Evolutionary conservation across 495 filamentous ascomycete species (phyloP), one percentile per base, ranked within the genome.

Genomic region (Tuber brumale): DNA sequence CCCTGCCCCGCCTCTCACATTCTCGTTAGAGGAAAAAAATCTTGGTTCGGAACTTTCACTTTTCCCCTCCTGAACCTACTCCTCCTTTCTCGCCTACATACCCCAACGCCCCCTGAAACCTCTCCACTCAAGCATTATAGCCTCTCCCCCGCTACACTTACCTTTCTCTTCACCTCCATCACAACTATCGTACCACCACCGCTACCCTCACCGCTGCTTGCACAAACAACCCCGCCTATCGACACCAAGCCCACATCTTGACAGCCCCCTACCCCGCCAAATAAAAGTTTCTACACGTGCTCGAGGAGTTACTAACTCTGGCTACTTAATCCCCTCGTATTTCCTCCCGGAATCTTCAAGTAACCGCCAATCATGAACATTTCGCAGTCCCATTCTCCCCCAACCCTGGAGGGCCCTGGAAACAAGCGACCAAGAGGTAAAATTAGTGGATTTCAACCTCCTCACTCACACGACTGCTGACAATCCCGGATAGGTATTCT

Each of bases 381-480:
- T 76, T 79, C 80, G 5, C 81, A 83, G 72, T 81, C 81, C 72
- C 57, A 66, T 27, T 66, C 57, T 18, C 81, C 81, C 27, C 81
- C 81, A 23, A 72, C 80, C 69, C 78, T 83, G 37, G 81, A 83
- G 72, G 82, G 84, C 31, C 85, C 85, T 39, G 84, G 85, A 74
- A 81, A 86, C 77, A 90, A 91, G 85, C 90, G 92, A 76, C 94
- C 94, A 45, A 94, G 90, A 86, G 93, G 94, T 93, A 87, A 81
- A 85, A 84, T 75, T 77, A 72, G 74, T 71, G 72, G 51, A 57
- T 69, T 70, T 69, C 75, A 42, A 41, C 70, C 23, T 70, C 72
- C 71, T 46, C 74, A 21, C 72, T 66, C 57, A 72, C 46, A 71
- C 46, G 51, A 75, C 72, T 76, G 46, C 69, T 72, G 27, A 71